Evolutionary conservation across 1,284 basidiomycete species (phyloP).

Genomic region (Puccinia coronata): DNA sequence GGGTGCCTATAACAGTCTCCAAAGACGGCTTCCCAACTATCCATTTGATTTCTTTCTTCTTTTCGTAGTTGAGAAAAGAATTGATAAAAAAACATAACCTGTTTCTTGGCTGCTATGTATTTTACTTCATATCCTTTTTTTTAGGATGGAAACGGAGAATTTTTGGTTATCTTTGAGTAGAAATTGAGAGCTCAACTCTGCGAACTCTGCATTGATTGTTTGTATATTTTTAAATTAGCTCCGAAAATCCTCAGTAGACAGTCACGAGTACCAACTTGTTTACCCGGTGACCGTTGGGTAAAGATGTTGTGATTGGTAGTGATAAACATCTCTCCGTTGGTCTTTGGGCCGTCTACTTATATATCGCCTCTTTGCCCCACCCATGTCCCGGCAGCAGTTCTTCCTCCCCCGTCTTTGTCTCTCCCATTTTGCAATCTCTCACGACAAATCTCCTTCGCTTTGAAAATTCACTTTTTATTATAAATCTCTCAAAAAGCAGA

Average conservation of each 20-base stretch:
- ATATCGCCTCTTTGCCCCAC: neutral
- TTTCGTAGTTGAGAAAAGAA: too few species aligned
- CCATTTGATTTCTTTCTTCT: too few species aligned
- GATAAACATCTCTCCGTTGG: neutral
- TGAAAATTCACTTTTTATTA: neutral
- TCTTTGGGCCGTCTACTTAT: too few species aligned
- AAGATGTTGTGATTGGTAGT: neutral
- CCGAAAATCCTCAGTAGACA: neutral
- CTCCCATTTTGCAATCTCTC: neutral
- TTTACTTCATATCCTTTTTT: neutral
- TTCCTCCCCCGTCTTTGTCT: neutral
- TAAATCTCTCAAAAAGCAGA: neutral
- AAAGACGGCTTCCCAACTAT: too few species aligned
- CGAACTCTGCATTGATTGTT: neutral
- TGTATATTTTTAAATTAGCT: neutral
- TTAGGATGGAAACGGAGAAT: neutral
- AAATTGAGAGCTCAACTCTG: neutral
- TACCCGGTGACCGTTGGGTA: neutral
- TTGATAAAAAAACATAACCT: too few species aligned
- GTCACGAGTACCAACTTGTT: neutral
- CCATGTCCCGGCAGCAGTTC: neutral
- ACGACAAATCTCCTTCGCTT: neutral
- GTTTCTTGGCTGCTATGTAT: too few species aligned
- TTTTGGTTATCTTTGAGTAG: neutral
- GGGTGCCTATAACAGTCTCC: too few species aligned